Evolutionary conservation across 805 yeast species (phyloP).

Genomic region (Starmerella lactis-condensi): DNA sequence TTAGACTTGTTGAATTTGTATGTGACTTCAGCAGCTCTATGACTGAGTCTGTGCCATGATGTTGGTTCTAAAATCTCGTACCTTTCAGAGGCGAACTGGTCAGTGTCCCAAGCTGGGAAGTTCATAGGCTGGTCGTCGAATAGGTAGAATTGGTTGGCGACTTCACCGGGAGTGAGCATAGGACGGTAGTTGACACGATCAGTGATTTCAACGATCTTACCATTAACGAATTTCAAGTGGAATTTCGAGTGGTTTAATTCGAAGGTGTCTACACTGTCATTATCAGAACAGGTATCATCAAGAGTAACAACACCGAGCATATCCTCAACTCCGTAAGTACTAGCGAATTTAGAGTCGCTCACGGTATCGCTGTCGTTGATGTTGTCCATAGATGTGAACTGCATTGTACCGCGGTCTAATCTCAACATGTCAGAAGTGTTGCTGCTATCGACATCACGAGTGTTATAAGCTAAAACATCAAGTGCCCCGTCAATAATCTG

Average conservation of each 20-base stretch:
- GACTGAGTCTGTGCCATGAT: slow-evolving; percentile 7
- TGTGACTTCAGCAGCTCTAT: slow-evolving; percentile 4
- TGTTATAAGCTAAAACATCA: slow-evolving; percentile 24
- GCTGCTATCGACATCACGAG: too few relatives aligned
- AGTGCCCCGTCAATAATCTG: slow-evolving; percentile 36
- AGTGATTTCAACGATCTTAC: slow-evolving; percentile 38
- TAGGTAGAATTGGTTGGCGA: slow-evolving; percentile 64
- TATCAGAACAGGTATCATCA: neutral
- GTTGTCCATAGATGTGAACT: too few relatives aligned
- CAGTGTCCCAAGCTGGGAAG: slow-evolving; percentile 98
- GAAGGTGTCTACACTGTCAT: slow-evolving; percentile 3
- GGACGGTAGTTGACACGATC: slow-evolving; percentile 31
- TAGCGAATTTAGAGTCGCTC: too few relatives aligned
- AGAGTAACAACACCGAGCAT: slow-evolving; percentile 22
- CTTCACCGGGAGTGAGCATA: slow-evolving; percentile 43
- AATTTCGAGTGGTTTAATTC: slow-evolving; percentile 44
- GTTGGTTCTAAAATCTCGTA: slow-evolving; percentile 29
- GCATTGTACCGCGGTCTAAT: too few relatives aligned
- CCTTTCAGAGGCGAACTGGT: slow-evolving; percentile 65
- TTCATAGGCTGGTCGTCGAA: slow-evolving; percentile 80
- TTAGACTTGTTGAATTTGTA: slow-evolving; percentile 11
- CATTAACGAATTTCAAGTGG: slow-evolving; percentile 42
- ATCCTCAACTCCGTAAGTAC: slow-evolving; percentile 31
- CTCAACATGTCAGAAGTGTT: too few relatives aligned
- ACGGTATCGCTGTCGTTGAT: too few relatives aligned